phyloP scores from a whole-genome alignment of 2,329 filamentous ascomycete species.

The Macroventuria anomochaeta region DNA sequence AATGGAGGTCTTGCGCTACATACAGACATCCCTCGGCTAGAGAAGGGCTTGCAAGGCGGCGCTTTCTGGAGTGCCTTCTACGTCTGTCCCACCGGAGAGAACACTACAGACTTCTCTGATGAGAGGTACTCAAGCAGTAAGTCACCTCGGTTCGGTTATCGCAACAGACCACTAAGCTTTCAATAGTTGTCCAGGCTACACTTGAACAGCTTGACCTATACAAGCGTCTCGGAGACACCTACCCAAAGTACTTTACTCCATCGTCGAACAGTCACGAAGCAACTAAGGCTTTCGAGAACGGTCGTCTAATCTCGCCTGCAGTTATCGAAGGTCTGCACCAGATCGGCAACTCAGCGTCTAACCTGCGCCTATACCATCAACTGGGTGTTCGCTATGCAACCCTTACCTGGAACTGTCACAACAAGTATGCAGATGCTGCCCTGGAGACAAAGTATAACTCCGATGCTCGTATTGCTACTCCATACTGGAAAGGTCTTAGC shows the following conservation, averaged over 20 bases:
- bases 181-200: slow-evolving; percentile 68
- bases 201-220: slow-evolving; percentile 78
- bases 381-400: slow-evolving; percentile 88
- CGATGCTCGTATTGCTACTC: slow-evolving; percentile 53
- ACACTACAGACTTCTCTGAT: slow-evolving; percentile 76
- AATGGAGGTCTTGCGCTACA: slow-evolving; percentile 72
- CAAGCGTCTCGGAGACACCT: slow-evolving; percentile 66
- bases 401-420: slow-evolving; percentile 92
- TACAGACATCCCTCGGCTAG: slow-evolving; percentile 79
- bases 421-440: slow-evolving; percentile 85
- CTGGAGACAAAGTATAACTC: slow-evolving; percentile 60
- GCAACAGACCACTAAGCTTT: slow-evolving; percentile 13
- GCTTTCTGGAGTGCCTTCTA: slow-evolving; percentile 94
- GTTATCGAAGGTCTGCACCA: slow-evolving; percentile 76
- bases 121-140: slow-evolving; percentile 72
- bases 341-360: slow-evolving; percentile 83
- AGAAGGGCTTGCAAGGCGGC: slow-evolving; percentile 75
- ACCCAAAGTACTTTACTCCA: slow-evolving; percentile 73
- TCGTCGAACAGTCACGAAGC: slow-evolving; percentile 67
- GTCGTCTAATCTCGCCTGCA: slow-evolving; percentile 45
- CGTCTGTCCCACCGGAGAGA: slow-evolving; percentile 67
- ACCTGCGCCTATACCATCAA: slow-evolving; percentile 75
- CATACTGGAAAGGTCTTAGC: slow-evolving; percentile 76
- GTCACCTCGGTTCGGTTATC: slow-evolving; percentile 25
- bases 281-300: slow-evolving; percentile 57